A percentile compares a stretch with the other conserved stretches of the same genome.
phyloP scores from a whole-genome alignment of 805 yeast species.

The Candida krabiensis region DNA sequence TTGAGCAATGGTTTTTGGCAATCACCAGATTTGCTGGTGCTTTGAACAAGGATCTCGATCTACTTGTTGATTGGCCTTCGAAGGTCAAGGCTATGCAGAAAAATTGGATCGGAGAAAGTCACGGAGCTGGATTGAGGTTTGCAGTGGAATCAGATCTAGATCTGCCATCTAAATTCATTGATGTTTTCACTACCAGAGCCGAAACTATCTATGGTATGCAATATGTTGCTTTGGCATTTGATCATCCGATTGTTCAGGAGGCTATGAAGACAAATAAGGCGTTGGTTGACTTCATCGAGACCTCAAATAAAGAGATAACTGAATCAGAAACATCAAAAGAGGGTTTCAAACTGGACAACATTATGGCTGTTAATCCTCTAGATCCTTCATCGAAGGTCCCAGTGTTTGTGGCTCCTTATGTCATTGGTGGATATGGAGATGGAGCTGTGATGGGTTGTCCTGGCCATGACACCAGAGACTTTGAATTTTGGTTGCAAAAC shows the following conservation, averaged over 20 bases:
- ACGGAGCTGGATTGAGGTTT: constrained; percentile 73
- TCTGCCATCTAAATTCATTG: constrained; percentile 31
- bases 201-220: constrained; percentile 86
- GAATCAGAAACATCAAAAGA: constrained; percentile 44
- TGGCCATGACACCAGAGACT: constrained; percentile 86
- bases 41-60: constrained; percentile 61
- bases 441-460: constrained; percentile 99
- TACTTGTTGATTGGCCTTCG: constrained; percentile 77
- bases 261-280: constrained; percentile 38
- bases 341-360: constrained; percentile 53
- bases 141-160: constrained; percentile 17
- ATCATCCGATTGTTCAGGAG: constrained; percentile 59
- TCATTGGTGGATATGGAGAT: constrained; percentile 75
- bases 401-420: constrained; percentile 89
- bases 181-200: constrained; percentile 82
- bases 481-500: constrained; percentile 72
- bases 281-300: constrained; percentile 47
- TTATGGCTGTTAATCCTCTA: constrained; percentile 62
- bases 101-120: constrained; percentile 91
- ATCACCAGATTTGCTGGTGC: constrained; percentile 79
- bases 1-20: constrained; percentile 93
- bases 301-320: constrained; percentile 36
- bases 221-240: constrained; percentile 73
- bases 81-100: constrained; percentile 88
- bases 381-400: constrained; percentile 51